Conservation (phyloP, 768 basidiomycete species). For the Phanerochaete carnosa region DNA sequence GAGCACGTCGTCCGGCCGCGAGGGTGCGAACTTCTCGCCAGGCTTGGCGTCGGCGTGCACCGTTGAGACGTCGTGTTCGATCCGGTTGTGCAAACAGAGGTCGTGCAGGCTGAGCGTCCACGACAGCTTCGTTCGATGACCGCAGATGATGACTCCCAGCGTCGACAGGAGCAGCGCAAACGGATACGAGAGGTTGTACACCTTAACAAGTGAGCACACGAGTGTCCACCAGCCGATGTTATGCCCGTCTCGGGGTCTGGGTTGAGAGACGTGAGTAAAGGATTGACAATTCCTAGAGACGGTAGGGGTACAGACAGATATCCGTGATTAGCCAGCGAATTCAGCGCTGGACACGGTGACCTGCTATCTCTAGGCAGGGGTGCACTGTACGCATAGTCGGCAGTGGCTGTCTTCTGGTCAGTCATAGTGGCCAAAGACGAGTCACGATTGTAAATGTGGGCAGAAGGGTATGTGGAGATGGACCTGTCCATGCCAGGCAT, state of each 20-base stretch:
- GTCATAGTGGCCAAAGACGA: not conserved
- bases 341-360: conserved; percentile 72
- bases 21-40: conserved; percentile 39
- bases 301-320: conserved; percentile 51
- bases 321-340: conserved; percentile 73
- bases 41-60: conserved; percentile 45
- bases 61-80: conserved; percentile 67
- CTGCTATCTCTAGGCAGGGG: conserved; percentile 40
- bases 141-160: conserved; percentile 23
- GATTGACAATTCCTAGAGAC: not conserved
- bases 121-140: not conserved
- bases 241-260: conserved; percentile 52
- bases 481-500: not conserved
- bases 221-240: conserved; percentile 48
- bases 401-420: conserved; percentile 13
- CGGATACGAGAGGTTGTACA: conserved; percentile 60
- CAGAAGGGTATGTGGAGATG: not conserved
- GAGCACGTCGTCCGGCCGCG: conserved; percentile 33
- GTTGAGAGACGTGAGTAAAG: not conserved
- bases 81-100: conserved; percentile 51
- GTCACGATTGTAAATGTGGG: not conserved
- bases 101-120: conserved; percentile 39
- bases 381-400: conserved; percentile 16
- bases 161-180: conserved; percentile 50
- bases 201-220: conserved; percentile 43